These are phyloP conservation scores for Calvatia gigantea DNA, from an alignment of 768 basidiomycete genomes.

Conservation along the genomic window DNA sequence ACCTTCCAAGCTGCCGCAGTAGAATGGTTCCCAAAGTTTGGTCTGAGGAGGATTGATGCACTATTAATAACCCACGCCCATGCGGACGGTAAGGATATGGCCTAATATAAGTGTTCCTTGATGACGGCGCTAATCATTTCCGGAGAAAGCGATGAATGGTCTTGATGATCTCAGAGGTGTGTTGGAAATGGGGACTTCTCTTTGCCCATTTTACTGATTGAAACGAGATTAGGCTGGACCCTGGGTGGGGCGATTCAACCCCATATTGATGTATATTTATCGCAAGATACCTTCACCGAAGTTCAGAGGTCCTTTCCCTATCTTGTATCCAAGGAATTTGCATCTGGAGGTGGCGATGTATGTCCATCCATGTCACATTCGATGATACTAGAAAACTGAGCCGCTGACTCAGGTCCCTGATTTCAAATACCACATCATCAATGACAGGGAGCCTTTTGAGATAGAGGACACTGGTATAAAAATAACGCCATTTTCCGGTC, in stretches of 20 bases:
- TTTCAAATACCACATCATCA: constrained; percentile 80
- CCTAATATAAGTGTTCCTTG: neutral
- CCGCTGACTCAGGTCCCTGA: constrained; percentile 59
- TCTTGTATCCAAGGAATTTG: constrained; percentile 69
- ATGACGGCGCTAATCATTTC: constrained; percentile 2
- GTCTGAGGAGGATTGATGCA: constrained; percentile 52
- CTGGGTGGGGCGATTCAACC: constrained; percentile 58
- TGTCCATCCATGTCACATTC: constrained; percentile 17
- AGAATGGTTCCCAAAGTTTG: constrained; percentile 63
- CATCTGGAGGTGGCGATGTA: constrained; percentile 80
- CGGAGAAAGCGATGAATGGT: constrained; percentile 71
- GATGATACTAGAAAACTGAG: neutral
- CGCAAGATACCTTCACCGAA: constrained; percentile 59
- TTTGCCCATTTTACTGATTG: constrained; percentile 5
- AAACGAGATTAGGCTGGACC: constrained; percentile 61
- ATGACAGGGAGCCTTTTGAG: constrained; percentile 63
- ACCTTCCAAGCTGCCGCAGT: constrained; percentile 60
- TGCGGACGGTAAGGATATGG: constrained; percentile 54
- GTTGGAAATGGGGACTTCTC: constrained; percentile 12
- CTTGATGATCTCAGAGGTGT: constrained; percentile 83
- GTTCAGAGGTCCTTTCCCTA: constrained; percentile 79
- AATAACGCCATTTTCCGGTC: constrained; percentile 67
- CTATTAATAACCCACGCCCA: constrained; percentile 86
- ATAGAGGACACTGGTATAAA: constrained; percentile 60
- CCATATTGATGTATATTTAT: constrained; percentile 73